Evolutionary conservation across 2,329 filamentous ascomycete species (phyloP).

Genomic region (Alternaria viburni): DNA sequence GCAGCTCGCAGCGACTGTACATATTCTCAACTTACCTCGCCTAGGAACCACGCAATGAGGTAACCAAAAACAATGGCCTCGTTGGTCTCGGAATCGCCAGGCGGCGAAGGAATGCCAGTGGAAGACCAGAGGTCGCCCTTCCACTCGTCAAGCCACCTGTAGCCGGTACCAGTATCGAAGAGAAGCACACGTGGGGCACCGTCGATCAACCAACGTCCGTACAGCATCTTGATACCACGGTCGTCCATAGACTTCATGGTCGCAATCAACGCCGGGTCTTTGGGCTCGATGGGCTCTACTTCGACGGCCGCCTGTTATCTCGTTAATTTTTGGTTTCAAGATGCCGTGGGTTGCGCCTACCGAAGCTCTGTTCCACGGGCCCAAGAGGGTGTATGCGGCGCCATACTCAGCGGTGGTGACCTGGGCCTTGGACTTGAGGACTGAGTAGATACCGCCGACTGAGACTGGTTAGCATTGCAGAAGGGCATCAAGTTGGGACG

Average conservation of each 20-base stretch:
- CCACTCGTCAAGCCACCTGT: constrained; percentile 93
- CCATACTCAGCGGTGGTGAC: constrained; percentile 99
- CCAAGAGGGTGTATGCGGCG: constrained; percentile 92
- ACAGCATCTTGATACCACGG: constrained; percentile 85
- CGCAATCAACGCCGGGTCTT: constrained; percentile 75
- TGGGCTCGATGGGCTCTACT: constrained; percentile 90
- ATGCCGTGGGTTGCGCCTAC: constrained; percentile 59
- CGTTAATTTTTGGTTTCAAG: constrained; percentile 18
- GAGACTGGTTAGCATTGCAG: constrained; percentile 22
- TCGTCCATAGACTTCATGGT: constrained; percentile 94
- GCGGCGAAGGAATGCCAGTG: constrained; percentile 91
- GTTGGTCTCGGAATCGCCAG: constrained; percentile 92
- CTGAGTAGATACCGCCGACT: constrained; percentile 99
- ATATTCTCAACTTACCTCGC: constrained; percentile 72
- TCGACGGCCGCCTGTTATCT: constrained; percentile 83
- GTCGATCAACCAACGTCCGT: constrained; percentile 97
- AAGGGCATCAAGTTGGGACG: constrained; percentile 5
- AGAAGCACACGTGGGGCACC: constrained; percentile 91
- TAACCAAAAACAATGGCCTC: constrained; percentile 98
- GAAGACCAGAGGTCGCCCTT: constrained; percentile 94
- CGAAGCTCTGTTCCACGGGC: constrained; percentile 88
- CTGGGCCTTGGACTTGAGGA: constrained; percentile 97
- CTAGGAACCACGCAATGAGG: constrained; percentile 95
- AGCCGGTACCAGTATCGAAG: constrained; percentile 93
- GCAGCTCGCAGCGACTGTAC: neutral